phyloP scores from a whole-genome alignment of 768 basidiomycete genomes.

The Tricholoma sp. region DNA sequence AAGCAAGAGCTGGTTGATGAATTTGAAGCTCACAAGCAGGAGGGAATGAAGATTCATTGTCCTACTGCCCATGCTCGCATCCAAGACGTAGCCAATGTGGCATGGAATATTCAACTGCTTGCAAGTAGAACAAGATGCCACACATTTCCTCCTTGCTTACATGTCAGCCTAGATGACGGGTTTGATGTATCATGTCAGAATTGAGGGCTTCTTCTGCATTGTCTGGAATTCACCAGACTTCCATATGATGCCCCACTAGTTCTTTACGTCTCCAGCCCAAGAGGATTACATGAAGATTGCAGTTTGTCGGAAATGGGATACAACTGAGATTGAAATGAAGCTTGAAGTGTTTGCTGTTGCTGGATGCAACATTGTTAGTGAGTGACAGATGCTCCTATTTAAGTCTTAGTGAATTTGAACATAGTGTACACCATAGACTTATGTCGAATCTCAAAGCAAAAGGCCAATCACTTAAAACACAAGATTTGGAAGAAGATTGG shows the following conservation, averaged over 20 bases:
- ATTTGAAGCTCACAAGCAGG: not conserved
- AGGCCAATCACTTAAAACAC: not conserved
- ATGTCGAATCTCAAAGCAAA: not conserved
- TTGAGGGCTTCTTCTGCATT: not conserved
- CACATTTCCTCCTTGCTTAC: not conserved
- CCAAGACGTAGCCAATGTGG: not conserved
- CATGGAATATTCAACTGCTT: not conserved
- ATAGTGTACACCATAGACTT: not conserved
- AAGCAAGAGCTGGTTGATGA: not conserved
- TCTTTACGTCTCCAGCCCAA: not conserved
- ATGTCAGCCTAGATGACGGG: not conserved
- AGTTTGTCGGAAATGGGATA: not conserved
- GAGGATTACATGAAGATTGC: not conserved
- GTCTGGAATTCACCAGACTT: not conserved
- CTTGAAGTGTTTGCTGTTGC: not conserved
- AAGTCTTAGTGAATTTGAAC: not conserved
- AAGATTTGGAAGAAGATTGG: not conserved
- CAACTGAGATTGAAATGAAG: not conserved
- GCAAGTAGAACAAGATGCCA: not conserved
- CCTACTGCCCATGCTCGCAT: not conserved
- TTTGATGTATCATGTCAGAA: not conserved
- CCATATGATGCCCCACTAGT: not conserved
- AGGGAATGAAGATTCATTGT: not conserved
- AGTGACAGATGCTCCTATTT: not conserved
- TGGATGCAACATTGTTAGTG: not conserved